Evolutionary conservation across 495 filamentous ascomycete genomes (phyloP).

Genomic region (Chaetomium fimeti): DNA sequence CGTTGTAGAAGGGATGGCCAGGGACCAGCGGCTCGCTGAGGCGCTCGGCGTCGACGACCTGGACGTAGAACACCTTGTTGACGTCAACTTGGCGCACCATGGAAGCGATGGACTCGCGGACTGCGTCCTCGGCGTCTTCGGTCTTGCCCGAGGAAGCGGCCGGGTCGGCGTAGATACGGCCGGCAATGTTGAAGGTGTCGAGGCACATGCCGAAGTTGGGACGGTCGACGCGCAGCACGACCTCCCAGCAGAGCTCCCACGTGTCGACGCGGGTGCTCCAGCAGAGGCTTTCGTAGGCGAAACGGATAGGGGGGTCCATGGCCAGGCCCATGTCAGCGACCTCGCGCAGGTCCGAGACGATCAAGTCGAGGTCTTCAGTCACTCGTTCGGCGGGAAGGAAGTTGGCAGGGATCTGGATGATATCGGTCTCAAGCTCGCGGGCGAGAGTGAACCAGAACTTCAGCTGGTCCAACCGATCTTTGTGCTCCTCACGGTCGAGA

Average conservation of each 20-base stretch:
- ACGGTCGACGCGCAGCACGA: slow-evolving; percentile 63
- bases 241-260: slow-evolving; percentile 70
- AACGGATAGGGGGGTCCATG: slow-evolving; percentile 58
- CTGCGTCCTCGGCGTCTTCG: slow-evolving; percentile 56
- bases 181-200: slow-evolving; percentile 80
- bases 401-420: slow-evolving; percentile 72
- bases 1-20: slow-evolving; percentile 62
- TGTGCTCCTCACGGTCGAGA: slow-evolving; percentile 59
- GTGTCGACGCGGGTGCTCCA: slow-evolving; percentile 72
- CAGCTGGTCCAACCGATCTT: slow-evolving; percentile 60
- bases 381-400: slow-evolving; percentile 61
- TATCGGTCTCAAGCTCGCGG: slow-evolving; percentile 61
- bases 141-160: slow-evolving; percentile 53
- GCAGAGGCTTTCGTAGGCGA: slow-evolving; percentile 74
- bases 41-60: slow-evolving; percentile 74
- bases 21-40: slow-evolving; percentile 57
- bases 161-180: slow-evolving; percentile 71
- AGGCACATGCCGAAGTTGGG: slow-evolving; percentile 76
- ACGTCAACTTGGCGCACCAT: slow-evolving; percentile 59
- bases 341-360: slow-evolving; percentile 62
- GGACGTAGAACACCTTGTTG: slow-evolving; percentile 73
- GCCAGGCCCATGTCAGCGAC: slow-evolving; percentile 63
- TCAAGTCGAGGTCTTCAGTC: slow-evolving; percentile 55
- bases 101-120: slow-evolving; percentile 56
- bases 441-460: slow-evolving; percentile 67